A percentile compares a stretch with the other conserved stretches of the same genome.
Evolutionary conservation across 1,284 basidiomycete genomes (phyloP).

Genomic region (Ustilago trichophora): DNA sequence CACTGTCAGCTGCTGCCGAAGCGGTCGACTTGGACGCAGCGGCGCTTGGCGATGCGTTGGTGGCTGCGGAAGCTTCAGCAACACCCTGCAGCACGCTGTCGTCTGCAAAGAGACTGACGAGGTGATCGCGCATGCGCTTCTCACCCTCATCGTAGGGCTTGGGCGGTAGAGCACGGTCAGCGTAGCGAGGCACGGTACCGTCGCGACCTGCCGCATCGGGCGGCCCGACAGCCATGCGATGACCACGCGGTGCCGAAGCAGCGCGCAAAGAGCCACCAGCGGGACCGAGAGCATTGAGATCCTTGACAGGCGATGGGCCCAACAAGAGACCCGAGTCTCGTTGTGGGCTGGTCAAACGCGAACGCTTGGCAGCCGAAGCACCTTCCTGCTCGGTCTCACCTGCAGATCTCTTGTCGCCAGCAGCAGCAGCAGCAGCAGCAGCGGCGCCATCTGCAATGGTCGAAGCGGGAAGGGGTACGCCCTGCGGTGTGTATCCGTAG

Average conservation of each 20-base stretch:
- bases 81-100: constrained; percentile 30
- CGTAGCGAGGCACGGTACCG: constrained; percentile 55
- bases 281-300: constrained; percentile 60
- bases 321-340: constrained; percentile 26
- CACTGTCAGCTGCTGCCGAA: constrained; percentile 3
- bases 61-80: constrained; percentile 2
- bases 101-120: constrained; percentile 62
- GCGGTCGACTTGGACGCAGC: neutral
- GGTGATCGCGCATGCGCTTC: constrained; percentile 56
- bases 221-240: constrained; percentile 44
- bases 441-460: neutral
- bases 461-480: constrained; percentile 43
- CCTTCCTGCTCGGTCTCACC: constrained; percentile 17
- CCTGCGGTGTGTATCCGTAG: constrained; percentile 58
- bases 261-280: constrained; percentile 52
- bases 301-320: constrained; percentile 59
- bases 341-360: constrained; percentile 31
- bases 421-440: neutral
- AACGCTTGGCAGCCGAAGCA: constrained; percentile 34
- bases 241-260: constrained; percentile 47
- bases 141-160: constrained; percentile 62
- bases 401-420: constrained; percentile 28
- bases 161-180: constrained; percentile 58
- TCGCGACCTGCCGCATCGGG: constrained; percentile 40
- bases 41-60: constrained; percentile 3